A percentile compares a stretch with the other conserved stretches of the same genome.
Conservation (phyloP, 129 eudicot genomes). For the Flaveria bidentis region DNA sequence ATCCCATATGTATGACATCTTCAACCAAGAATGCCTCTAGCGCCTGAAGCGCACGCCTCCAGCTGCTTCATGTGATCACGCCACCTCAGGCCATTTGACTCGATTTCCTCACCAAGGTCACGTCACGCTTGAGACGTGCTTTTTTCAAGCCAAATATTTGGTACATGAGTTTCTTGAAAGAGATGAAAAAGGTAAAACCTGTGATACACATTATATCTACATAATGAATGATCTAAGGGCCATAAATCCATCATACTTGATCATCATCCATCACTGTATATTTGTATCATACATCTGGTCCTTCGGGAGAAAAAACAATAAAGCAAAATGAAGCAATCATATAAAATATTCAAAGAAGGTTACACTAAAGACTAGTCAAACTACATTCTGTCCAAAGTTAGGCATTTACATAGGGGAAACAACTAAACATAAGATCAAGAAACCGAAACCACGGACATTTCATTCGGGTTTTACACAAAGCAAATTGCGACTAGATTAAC, state of each 20-base stretch:
- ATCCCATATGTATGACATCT: too few relatives aligned
- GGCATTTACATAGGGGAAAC: constrained; percentile 39
- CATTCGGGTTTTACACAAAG: constrained; percentile 35
- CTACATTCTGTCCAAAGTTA: constrained; percentile 44
- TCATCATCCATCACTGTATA: not conserved
- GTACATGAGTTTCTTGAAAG: not conserved
- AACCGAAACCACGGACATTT: constrained; percentile 37
- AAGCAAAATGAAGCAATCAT: constrained; percentile 7
- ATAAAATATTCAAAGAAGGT: constrained; percentile 14
- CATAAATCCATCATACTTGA: not conserved
- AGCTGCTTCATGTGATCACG: too few relatives aligned
- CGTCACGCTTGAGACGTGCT: not conserved
- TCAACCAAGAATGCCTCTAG: too few relatives aligned
- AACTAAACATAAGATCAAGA: constrained; percentile 30
- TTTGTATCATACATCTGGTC: not conserved
- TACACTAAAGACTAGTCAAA: constrained; percentile 31
- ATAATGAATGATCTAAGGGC: not conserved
- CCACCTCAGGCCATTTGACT: not conserved
- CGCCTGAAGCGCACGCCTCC: too few relatives aligned
- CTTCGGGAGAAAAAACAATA: not conserved
- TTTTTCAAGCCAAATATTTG: not conserved
- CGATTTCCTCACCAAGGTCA: not conserved
- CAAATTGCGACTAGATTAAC: constrained; percentile 27
- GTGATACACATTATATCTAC: not conserved
- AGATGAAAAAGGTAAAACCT: too few relatives aligned